A percentile compares a stretch with the other conserved stretches of the same genome.
Evolutionary conservation across 768 basidiomycete genomes (phyloP).

Genomic region (Mycena alexandri): DNA sequence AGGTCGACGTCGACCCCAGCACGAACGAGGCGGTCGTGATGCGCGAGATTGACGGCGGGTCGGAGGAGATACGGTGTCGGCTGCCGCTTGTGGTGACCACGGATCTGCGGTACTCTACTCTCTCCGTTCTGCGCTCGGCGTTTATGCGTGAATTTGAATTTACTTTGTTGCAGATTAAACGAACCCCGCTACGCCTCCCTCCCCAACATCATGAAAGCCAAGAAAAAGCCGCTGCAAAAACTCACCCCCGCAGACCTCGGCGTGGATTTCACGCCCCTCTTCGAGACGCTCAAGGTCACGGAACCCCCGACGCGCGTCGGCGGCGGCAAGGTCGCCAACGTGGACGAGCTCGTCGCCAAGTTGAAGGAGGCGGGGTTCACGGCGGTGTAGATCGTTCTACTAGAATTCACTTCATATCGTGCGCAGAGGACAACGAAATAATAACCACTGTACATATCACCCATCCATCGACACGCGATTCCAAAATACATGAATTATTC

Average conservation of each 20-base stretch:
- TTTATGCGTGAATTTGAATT: background rate
- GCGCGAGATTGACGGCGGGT: conserved; percentile 95
- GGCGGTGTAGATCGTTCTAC: conserved; percentile 44
- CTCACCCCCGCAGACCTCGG: conserved; percentile 83
- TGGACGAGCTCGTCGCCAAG: conserved; percentile 91
- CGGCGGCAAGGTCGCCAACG: conserved; percentile 90
- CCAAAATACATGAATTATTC: background rate
- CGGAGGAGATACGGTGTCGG: conserved; percentile 82
- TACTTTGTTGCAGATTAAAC: conserved; percentile 68
- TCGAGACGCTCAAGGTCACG: conserved; percentile 89
- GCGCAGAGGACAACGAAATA: too few relatives aligned
- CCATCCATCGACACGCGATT: background rate
- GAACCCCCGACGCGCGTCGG: conserved; percentile 94
- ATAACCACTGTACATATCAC: background rate
- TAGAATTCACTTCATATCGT: too few relatives aligned
- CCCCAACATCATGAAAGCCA: conserved; percentile 99
- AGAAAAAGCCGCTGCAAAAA: conserved; percentile 96
- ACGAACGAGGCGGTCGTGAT: conserved; percentile 78
- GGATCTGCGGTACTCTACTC: conserved; percentile 80
- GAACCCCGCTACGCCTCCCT: conserved; percentile 98
- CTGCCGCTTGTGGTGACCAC: conserved; percentile 93
- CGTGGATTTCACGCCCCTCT: conserved; percentile 83
- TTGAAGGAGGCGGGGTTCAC: conserved; percentile 88
- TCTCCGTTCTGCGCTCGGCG: background rate
- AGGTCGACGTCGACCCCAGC: conserved; percentile 76